Evolutionary conservation across 2,329 filamentous ascomycete genomes (phyloP).

Genomic region (Grosmannia penicillata): DNA sequence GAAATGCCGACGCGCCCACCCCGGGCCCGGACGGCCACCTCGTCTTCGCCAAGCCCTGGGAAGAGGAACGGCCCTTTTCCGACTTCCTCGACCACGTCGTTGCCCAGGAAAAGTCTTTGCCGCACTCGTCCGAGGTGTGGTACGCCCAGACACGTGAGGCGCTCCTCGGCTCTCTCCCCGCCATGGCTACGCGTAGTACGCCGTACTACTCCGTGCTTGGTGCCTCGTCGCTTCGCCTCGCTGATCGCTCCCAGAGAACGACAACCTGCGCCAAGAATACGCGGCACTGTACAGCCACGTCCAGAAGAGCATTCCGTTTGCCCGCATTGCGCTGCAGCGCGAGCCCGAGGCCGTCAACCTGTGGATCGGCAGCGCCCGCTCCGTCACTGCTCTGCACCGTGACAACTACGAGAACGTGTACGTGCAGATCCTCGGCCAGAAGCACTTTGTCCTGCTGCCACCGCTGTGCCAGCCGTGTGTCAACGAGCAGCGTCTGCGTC

Average conservation of each 20-base stretch:
- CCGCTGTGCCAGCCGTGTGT: slow-evolving; percentile 55
- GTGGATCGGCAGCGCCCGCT: slow-evolving; percentile 63
- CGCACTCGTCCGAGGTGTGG: slow-evolving; percentile 32
- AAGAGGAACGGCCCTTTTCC: slow-evolving; percentile 47
- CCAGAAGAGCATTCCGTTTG: slow-evolving; percentile 52
- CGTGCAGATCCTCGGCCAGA: slow-evolving; percentile 57
- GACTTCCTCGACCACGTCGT: slow-evolving; percentile 48
- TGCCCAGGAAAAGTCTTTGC: slow-evolving; percentile 32
- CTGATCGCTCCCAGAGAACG: slow-evolving; percentile 53
- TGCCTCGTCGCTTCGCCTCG: neutral
- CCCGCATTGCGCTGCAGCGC: slow-evolving; percentile 51
- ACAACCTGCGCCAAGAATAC: slow-evolving; percentile 68
- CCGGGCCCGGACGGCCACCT: slow-evolving; percentile 17
- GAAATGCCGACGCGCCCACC: slow-evolving; percentile 39
- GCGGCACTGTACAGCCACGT: slow-evolving; percentile 45
- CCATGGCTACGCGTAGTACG: no score
- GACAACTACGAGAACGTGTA: slow-evolving; percentile 83
- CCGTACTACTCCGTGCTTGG: neutral
- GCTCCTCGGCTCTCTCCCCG: neutral
- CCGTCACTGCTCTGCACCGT: slow-evolving; percentile 59
- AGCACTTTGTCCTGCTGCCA: slow-evolving; percentile 64
- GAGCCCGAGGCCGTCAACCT: slow-evolving; percentile 65
- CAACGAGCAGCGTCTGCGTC: slow-evolving; percentile 41
- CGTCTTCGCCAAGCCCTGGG: slow-evolving; percentile 58
- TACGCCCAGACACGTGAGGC: slow-evolving; percentile 62